Evolutionary conservation across 2,329 filamentous ascomycete species (phyloP).

Genomic region (Fusarium sp.): DNA sequence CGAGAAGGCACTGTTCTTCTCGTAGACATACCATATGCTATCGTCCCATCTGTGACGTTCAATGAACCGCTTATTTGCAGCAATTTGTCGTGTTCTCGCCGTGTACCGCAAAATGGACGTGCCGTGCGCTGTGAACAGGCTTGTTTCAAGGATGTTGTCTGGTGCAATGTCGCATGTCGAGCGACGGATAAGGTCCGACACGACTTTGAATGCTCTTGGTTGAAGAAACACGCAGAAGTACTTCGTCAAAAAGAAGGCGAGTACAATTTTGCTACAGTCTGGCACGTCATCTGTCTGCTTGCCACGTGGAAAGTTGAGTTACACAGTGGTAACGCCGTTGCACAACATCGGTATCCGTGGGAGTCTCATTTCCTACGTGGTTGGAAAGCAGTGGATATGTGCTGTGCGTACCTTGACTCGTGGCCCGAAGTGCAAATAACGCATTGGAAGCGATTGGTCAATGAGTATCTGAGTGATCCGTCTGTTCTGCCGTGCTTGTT

Average conservation of each 20-base stretch:
- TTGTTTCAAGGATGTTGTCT: constrained; percentile 45
- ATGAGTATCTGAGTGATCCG: constrained; percentile 41
- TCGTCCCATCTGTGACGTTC: constrained; percentile 43
- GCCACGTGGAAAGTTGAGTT: constrained; percentile 43
- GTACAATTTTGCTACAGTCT: constrained; percentile 48
- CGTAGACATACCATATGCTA: constrained; percentile 47
- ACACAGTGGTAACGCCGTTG: neutral
- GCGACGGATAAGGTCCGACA: constrained; percentile 39
- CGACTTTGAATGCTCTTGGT: constrained; percentile 46
- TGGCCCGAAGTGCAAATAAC: constrained; percentile 45
- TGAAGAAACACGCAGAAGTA: constrained; percentile 31
- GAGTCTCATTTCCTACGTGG: constrained; percentile 40
- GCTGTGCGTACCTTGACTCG: constrained; percentile 47
- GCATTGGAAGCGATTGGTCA: constrained; percentile 44
- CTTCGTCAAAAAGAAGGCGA: constrained; percentile 38
- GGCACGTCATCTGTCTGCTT: constrained; percentile 48
- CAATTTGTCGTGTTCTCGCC: constrained; percentile 44
- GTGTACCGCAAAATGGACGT: constrained; percentile 24
- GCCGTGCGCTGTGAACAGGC: constrained; percentile 32
- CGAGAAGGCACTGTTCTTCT: constrained; percentile 46
- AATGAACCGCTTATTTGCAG: constrained; percentile 44
- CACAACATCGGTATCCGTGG: constrained; percentile 6
- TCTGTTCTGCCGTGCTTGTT: constrained; percentile 27
- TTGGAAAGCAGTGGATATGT: constrained; percentile 46
- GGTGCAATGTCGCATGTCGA: constrained; percentile 45